These are phyloP conservation scores for Anthostomella pinea DNA, from an alignment of 2,329 filamentous ascomycete genomes.

Conservation along the genomic window DNA sequence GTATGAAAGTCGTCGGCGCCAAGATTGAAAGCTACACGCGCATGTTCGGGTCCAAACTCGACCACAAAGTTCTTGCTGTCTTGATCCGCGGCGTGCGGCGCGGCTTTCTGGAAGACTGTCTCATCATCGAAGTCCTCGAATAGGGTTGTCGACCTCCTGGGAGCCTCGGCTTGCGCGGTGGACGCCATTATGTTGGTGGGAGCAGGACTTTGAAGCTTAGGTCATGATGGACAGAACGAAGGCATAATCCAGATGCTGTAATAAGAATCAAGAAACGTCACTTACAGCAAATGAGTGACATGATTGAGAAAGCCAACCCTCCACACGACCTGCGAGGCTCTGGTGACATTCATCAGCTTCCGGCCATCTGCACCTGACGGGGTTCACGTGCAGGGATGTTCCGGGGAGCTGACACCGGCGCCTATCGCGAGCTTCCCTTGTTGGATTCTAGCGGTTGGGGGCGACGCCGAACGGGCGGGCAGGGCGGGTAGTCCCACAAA, in stretches of 20 bases:
- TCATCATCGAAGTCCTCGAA: constrained; percentile 55
- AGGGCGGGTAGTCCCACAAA: too few relatives aligned
- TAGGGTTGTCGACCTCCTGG: constrained; percentile 2
- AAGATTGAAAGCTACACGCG: constrained; percentile 56
- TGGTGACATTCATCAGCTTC: not conserved
- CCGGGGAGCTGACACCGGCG: constrained; percentile 7
- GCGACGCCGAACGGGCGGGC: too few relatives aligned
- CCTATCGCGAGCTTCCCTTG: too few relatives aligned
- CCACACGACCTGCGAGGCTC: too few relatives aligned
- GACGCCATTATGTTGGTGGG: constrained; percentile 5
- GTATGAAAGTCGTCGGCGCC: constrained; percentile 37
- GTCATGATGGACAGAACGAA: too few relatives aligned
- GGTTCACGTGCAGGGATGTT: constrained; percentile 11
- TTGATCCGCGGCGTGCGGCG: constrained; percentile 38
- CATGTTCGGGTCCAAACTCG: constrained; percentile 57
- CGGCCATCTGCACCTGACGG: constrained; percentile 6
- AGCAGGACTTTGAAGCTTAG: too few relatives aligned
- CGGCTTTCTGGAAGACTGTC: constrained; percentile 43
- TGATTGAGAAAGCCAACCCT: too few relatives aligned
- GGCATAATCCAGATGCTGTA: too few relatives aligned
- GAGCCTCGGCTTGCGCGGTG: not conserved
- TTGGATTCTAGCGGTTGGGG: too few relatives aligned
- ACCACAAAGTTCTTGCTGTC: constrained; percentile 59
- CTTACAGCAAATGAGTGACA: too few relatives aligned
- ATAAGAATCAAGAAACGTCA: too few relatives aligned